Evolutionary conservation across 192 early-diverging fungal species (phyloP).

Genomic region (Coemansia sp.): DNA sequence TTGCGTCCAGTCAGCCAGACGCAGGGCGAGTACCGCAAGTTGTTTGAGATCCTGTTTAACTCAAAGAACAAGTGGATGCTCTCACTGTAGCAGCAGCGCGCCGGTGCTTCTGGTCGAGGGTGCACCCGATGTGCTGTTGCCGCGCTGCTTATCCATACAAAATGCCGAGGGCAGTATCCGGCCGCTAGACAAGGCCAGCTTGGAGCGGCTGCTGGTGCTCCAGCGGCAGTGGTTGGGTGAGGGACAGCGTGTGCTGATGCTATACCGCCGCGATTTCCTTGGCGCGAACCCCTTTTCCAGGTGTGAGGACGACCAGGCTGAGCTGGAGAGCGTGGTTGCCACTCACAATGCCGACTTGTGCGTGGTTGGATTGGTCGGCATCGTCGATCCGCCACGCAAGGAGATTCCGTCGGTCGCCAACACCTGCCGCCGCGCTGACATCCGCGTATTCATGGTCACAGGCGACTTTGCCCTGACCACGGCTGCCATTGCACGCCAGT

Average conservation of each 20-base stretch:
- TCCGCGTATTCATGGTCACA: constrained; percentile 76
- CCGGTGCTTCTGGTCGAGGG: constrained; percentile 62
- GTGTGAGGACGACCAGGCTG: constrained; percentile 1
- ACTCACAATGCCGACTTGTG: constrained; percentile 33
- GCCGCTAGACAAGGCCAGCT: constrained; percentile 33
- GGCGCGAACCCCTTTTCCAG: not conserved
- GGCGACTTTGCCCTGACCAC: constrained; percentile 72
- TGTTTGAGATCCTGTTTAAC: constrained; percentile 59
- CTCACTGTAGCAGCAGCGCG: constrained; percentile 14
- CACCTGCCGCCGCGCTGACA: constrained; percentile 57
- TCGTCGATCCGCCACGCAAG: constrained; percentile 74
- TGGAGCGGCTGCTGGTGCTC: constrained; percentile 21
- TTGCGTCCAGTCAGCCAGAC: constrained; percentile 1
- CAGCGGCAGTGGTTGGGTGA: constrained; percentile 53
- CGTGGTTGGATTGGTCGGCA: constrained; percentile 65
- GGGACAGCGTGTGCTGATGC: constrained; percentile 54
- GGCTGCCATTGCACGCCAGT: constrained; percentile 66
- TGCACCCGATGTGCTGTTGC: constrained; percentile 67
- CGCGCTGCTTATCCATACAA: constrained; percentile 39
- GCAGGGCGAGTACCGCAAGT: constrained; percentile 5
- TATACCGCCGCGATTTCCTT: constrained; percentile 12
- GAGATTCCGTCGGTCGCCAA: constrained; percentile 60
- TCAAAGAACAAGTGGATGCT: constrained; percentile 69
- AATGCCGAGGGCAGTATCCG: constrained; percentile 35
- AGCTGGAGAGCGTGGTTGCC: not conserved